Evolutionary conservation across 2,329 filamentous ascomycete genomes (phyloP).

Genomic region (Furcasterigmium furcatum): DNA sequence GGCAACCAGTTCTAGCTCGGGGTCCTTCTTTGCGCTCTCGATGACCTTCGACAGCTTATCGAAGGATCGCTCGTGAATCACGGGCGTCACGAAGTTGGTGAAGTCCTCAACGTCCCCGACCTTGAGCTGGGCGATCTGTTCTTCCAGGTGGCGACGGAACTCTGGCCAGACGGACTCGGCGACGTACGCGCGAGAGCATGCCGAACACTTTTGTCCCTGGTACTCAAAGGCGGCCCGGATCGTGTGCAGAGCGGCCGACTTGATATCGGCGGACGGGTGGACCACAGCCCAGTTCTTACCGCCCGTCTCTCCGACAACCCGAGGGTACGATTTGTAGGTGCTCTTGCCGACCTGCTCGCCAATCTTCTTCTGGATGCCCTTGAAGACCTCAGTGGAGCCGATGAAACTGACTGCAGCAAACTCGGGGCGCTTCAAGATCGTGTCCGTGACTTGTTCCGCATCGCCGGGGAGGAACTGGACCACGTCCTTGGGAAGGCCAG

Average conservation of each 20-base stretch:
- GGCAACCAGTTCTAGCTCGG: constrained; percentile 34
- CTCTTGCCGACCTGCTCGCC: constrained; percentile 19
- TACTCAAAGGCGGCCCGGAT: constrained; percentile 47
- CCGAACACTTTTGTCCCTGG: constrained; percentile 49
- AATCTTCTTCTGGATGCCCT: constrained; percentile 23
- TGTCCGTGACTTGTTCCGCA: constrained; percentile 28
- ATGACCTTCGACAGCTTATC: constrained; percentile 39
- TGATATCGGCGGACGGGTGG: constrained; percentile 41
- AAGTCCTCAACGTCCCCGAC: constrained; percentile 26
- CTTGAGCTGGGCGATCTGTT: constrained; percentile 19
- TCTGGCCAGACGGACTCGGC: constrained; percentile 40
- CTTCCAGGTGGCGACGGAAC: constrained; percentile 16
- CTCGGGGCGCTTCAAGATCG: constrained; percentile 27
- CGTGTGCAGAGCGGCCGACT: constrained; percentile 41
- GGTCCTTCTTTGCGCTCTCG: constrained; percentile 39
- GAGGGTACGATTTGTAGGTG: constrained; percentile 32
- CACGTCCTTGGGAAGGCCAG: constrained; percentile 31
- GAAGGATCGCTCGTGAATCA: constrained; percentile 45
- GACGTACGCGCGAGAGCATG: constrained; percentile 51
- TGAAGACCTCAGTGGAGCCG: constrained; percentile 34
- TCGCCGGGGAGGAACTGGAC: constrained; percentile 35
- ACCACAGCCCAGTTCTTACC: constrained; percentile 52
- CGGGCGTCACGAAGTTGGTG: constrained; percentile 40
- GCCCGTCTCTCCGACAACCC: constrained; percentile 47
- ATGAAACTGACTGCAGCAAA: constrained; percentile 32